Conservation (phyloP, 2,329 filamentous ascomycete genomes). For the Cytospora piceae region DNA sequence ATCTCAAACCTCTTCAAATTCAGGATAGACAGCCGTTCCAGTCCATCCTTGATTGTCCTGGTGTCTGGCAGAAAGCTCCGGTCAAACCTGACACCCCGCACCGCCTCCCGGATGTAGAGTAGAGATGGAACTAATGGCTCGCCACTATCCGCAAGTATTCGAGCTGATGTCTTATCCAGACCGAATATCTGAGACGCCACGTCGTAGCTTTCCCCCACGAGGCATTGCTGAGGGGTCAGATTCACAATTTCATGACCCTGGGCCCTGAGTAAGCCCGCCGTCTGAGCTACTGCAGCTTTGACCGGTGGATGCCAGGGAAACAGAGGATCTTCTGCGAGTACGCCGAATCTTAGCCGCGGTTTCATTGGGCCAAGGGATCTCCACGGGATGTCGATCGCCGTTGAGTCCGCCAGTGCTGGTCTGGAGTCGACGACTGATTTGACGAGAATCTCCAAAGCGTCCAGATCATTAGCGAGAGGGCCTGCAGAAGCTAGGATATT, state of each 20-base stretch:
- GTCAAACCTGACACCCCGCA: conserved; percentile 22
- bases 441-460: conserved; percentile 26
- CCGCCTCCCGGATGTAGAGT: not conserved
- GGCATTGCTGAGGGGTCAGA: conserved; percentile 13
- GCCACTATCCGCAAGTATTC: conserved; percentile 19
- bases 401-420: conserved; percentile 24
- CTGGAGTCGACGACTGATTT: conserved; percentile 28
- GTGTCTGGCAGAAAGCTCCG: conserved; percentile 9
- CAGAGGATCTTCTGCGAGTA: conserved; percentile 29
- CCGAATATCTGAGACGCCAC: conserved; percentile 24
- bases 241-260: conserved; percentile 24
- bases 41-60: conserved; percentile 12
- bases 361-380: not conserved
- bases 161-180: conserved; percentile 24
- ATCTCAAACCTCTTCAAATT: conserved; percentile 26
- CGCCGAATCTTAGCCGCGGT: conserved; percentile 22
- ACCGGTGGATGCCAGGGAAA: conserved; percentile 30
- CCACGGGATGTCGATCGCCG: conserved; percentile 30
- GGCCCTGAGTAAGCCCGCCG: conserved; percentile 2
- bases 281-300: conserved; percentile 9
- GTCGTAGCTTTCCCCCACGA: conserved; percentile 23
- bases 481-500: conserved; percentile 28
- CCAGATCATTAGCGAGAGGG: conserved; percentile 29
- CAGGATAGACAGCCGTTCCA: conserved; percentile 22
- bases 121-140: conserved; percentile 28